phyloP scores from a whole-genome alignment of 2,329 filamentous ascomycete species.

The Bipolaris cookei region DNA sequence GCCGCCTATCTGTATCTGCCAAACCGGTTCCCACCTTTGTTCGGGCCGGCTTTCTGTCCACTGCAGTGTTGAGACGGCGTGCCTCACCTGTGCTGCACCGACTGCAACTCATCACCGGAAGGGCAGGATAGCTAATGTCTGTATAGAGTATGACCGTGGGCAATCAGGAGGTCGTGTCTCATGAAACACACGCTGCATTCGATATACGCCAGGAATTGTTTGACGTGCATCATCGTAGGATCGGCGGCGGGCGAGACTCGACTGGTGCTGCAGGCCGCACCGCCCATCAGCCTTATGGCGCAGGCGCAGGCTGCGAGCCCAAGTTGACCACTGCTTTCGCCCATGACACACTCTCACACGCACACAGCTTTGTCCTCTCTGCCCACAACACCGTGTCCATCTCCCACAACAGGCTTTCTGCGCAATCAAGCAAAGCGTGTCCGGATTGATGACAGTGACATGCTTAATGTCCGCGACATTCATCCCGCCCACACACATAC shows the following conservation, averaged over 20 bases:
- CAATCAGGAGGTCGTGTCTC: slow-evolving; percentile 25
- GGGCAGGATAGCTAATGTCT: neutral
- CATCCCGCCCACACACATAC: neutral
- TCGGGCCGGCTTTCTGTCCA: slow-evolving; percentile 40
- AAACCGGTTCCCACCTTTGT: slow-evolving; percentile 17
- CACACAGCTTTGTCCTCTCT: slow-evolving; percentile 11
- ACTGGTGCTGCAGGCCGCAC: slow-evolving; percentile 17
- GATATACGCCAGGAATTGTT: slow-evolving; percentile 16
- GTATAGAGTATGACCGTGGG: neutral
- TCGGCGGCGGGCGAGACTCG: slow-evolving; percentile 28
- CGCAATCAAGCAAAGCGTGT: too few relatives aligned
- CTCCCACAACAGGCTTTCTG: too few relatives aligned
- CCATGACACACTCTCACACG: neutral
- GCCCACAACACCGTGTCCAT: too few relatives aligned
- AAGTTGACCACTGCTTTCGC: slow-evolving; percentile 17
- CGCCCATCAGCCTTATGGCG: slow-evolving; percentile 43
- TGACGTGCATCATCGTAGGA: slow-evolving; percentile 25
- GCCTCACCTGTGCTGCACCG: slow-evolving; percentile 26
- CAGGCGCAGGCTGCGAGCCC: slow-evolving; percentile 19
- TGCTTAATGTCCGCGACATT: too few relatives aligned
- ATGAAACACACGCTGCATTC: slow-evolving; percentile 27
- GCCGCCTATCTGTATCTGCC: slow-evolving; percentile 24
- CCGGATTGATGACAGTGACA: too few relatives aligned
- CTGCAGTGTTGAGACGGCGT: slow-evolving; percentile 23
- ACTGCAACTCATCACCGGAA: slow-evolving; percentile 21